Base-by-base conservation (phyloP, 768 basidiomycete genomes). In the Termitomyces sp. region DNA sequence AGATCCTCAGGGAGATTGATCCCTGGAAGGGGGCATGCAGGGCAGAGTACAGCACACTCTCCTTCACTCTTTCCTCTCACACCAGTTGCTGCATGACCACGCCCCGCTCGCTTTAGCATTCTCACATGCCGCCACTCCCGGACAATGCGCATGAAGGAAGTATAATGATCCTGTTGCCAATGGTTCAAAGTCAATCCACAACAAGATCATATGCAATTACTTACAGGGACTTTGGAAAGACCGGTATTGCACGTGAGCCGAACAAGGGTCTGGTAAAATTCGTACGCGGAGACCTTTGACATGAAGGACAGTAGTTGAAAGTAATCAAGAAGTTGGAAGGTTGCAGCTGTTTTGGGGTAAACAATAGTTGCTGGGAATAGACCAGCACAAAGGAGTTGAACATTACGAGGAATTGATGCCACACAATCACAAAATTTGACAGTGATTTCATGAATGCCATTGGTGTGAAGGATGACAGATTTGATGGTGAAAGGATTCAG, bases 11-110 rank as follows among this genome's bases (percentile, higher is more conserved):
- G 62, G 11, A 69, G 39, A 43, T 70, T 69, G 27, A 61, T 62
- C 0, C 52, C 62, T 0, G 64, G 68, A 11, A 67, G 60, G 0
- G 68, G 68, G 53, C 66, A 70, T 3, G 62, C 63, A 12, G 64
- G 64, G 33, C 69, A 70, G 23, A 57, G 29, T 6, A 70, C 54
- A 1, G 62, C 64, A 7, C 59, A 58, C 31, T 65, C 60, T 1
- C 65, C 65, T 4, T 22, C 20, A 18, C 55, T 22, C 3, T 62
- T 64, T 4, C 27, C 47, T 10, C 16, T 38, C 12, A 60, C 43
- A 0, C 65, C 64, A 6, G 16, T 29, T 0, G 51, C 18, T 20
- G 56, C 62, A 50, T 65, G 59, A 2, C 56, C 62, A 6, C 58
- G 32, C 3, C 60, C 66, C 0, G 52, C 59, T 13, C 59, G 59